Percentiles rank a stretch among this genome's conserved stretches.
These are phyloP conservation scores for Penicillium pancosmium DNA, from an alignment of 495 filamentous ascomycete genomes.

Conservation along the genomic window DNA sequence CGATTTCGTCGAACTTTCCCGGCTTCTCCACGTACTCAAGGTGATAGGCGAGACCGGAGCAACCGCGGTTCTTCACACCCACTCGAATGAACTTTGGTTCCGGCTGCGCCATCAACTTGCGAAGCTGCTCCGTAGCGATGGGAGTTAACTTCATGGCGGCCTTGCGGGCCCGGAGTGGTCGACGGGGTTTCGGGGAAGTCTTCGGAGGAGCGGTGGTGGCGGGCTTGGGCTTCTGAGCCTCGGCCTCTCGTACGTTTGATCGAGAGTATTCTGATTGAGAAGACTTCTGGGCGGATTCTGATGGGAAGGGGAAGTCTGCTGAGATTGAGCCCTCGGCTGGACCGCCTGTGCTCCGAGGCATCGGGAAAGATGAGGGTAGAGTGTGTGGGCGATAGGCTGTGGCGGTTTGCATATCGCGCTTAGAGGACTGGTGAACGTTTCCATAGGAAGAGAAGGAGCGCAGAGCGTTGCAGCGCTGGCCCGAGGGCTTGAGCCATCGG, in stretches of 20 bases:
- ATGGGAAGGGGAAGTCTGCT: constrained; percentile 41
- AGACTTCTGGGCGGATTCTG: constrained; percentile 23
- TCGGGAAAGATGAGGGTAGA: constrained; percentile 62
- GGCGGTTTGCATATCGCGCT: constrained; percentile 69
- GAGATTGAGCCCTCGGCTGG: constrained; percentile 70
- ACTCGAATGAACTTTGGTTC: constrained; percentile 90
- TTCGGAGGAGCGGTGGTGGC: constrained; percentile 34
- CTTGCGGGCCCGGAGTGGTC: constrained; percentile 80
- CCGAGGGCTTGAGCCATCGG: constrained; percentile 48
- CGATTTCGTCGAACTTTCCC: constrained; percentile 83
- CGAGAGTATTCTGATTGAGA: constrained; percentile 26
- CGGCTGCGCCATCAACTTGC: constrained; percentile 73
- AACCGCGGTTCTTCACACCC: constrained; percentile 93
- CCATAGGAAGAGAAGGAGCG: constrained; percentile 69
- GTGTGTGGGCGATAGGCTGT: constrained; percentile 78
- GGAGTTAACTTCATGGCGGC: constrained; percentile 87
- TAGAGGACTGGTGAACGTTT: constrained; percentile 56
- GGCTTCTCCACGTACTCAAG: constrained; percentile 94
- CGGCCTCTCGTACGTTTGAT: constrained; percentile 57
- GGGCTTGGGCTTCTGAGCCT: constrained; percentile 64
- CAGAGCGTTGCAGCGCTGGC: constrained; percentile 54
- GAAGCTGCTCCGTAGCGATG: constrained; percentile 74
- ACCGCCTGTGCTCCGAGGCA: constrained; percentile 66
- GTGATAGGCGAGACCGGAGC: constrained; percentile 92
- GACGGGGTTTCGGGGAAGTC: constrained; percentile 49